A percentile compares a stretch with the other conserved stretches of the same genome.
Evolutionary conservation across 2,329 filamentous ascomycete species (phyloP).

Genomic region (Aphanocladium album): DNA sequence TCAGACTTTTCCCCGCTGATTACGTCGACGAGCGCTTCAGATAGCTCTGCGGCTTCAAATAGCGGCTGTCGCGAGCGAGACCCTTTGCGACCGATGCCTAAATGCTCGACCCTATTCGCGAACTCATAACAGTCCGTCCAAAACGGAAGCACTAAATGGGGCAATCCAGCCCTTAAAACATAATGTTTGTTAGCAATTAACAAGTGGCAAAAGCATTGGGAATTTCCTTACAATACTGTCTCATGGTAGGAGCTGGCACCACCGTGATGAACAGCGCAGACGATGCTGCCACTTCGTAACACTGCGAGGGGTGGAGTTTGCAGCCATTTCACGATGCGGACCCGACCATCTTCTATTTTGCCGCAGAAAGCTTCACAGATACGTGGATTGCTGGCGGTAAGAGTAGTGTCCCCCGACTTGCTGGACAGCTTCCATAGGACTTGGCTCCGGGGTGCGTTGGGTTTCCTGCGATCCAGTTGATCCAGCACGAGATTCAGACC

Average conservation of each 20-base stretch:
- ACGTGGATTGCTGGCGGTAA: conserved; percentile 6
- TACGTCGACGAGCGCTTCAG: conserved; percentile 16
- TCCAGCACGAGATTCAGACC: conserved; percentile 33
- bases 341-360: conserved; percentile 24
- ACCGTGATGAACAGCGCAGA: conserved; percentile 40
- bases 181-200: background rate
- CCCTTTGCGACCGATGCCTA: conserved; percentile 35
- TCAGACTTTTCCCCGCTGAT: conserved; percentile 13
- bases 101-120: conserved; percentile 37
- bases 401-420: conserved; percentile 15
- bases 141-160: conserved; percentile 39
- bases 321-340: conserved; percentile 38
- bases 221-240: conserved; percentile 27
- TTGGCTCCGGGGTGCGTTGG: conserved; percentile 16
- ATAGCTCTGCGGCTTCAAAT: conserved; percentile 20
- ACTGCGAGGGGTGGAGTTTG: conserved; percentile 31
- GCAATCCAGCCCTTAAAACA: conserved; percentile 35
- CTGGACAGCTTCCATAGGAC: conserved; percentile 31
- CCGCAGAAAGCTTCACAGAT: conserved; percentile 20
- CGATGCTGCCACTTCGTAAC: conserved; percentile 32
- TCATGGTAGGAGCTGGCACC: conserved; percentile 41
- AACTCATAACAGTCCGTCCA: conserved; percentile 46
- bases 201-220: background rate
- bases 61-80: conserved; percentile 19
- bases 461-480: conserved; percentile 10